Percentiles rank a stretch among this genome's conserved stretches.
Conservation (phyloP, 2,329 filamentous ascomycete genomes). For the Westerdykella aurantiaca region DNA sequence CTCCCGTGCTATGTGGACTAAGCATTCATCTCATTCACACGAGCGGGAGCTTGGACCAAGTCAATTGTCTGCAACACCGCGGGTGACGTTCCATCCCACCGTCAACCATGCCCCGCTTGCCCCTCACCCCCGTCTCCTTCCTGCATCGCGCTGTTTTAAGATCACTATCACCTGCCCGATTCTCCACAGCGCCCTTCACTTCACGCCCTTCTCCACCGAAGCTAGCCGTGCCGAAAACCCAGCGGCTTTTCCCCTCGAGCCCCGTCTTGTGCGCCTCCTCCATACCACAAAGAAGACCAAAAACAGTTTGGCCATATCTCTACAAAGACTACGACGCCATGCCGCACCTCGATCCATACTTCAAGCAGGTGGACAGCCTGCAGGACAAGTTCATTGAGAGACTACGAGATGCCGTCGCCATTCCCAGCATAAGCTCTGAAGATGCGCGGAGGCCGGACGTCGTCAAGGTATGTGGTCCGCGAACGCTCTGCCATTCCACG, state of each 20-base stretch:
- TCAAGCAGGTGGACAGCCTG: slow-evolving; percentile 81
- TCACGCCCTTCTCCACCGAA: slow-evolving; percentile 23
- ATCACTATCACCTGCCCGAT: slow-evolving; percentile 24
- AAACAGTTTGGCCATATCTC: slow-evolving; percentile 42
- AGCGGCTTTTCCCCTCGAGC: background rate
- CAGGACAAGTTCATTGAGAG: slow-evolving; percentile 81
- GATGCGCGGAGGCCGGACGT: slow-evolving; percentile 86
- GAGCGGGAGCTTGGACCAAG: background rate
- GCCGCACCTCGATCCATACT: slow-evolving; percentile 90
- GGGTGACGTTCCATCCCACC: background rate
- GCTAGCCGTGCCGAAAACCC: slow-evolving; percentile 20
- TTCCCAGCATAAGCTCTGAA: slow-evolving; percentile 91
- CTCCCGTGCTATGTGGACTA: too few relatives aligned
- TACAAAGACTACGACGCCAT: slow-evolving; percentile 52
- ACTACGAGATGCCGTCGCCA: slow-evolving; percentile 85
- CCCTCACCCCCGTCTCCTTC: background rate
- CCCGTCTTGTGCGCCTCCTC: slow-evolving; percentile 1
- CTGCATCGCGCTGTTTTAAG: background rate
- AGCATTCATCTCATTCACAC: too few relatives aligned
- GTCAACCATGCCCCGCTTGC: background rate
- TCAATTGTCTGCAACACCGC: background rate
- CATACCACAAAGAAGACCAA: background rate
- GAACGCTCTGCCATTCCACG: background rate
- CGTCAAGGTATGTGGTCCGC: slow-evolving; percentile 53
- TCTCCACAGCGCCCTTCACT: slow-evolving; percentile 10